Conservation (phyloP, 805 yeast genomes). For the Teunomyces stri region DNA sequence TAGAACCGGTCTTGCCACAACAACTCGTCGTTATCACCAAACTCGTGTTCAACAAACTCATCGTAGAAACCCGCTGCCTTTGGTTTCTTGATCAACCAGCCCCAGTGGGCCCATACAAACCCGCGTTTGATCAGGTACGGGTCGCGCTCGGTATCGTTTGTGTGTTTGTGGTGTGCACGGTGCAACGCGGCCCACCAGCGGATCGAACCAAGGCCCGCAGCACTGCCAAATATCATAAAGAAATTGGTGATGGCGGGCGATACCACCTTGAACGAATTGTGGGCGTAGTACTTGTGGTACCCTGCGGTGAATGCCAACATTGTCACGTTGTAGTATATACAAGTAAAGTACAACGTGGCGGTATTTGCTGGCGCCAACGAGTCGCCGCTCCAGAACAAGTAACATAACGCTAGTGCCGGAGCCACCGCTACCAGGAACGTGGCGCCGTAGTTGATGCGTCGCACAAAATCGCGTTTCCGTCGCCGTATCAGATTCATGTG, state of each 20-base stretch:
- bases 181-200: slow-evolving; percentile 82
- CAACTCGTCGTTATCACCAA: slow-evolving; percentile 16
- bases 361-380: slow-evolving; percentile 26
- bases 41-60: slow-evolving; percentile 37
- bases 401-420: slow-evolving; percentile 29
- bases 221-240: slow-evolving; percentile 62
- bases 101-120: slow-evolving; percentile 77
- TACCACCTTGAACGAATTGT: slow-evolving; percentile 33
- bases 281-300: slow-evolving; percentile 43
- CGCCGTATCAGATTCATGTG: slow-evolving; percentile 34
- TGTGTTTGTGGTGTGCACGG: slow-evolving; percentile 85
- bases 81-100: slow-evolving; percentile 78
- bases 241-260: slow-evolving; percentile 39
- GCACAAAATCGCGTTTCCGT: slow-evolving; percentile 34
- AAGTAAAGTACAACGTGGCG: slow-evolving; percentile 28
- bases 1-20: slow-evolving; percentile 36
- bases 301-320: slow-evolving; percentile 42
- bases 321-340: slow-evolving; percentile 34
- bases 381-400: slow-evolving; percentile 18
- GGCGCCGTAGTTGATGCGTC: slow-evolving; percentile 35
- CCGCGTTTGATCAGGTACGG: slow-evolving; percentile 86
- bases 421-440: slow-evolving; percentile 32
- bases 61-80: slow-evolving; percentile 29
- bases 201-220: slow-evolving; percentile 74
- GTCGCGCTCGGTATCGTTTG: slow-evolving; percentile 80